Base-by-base conservation (phyloP, 1,284 basidiomycete genomes). In the Puccinia novopanici region DNA sequence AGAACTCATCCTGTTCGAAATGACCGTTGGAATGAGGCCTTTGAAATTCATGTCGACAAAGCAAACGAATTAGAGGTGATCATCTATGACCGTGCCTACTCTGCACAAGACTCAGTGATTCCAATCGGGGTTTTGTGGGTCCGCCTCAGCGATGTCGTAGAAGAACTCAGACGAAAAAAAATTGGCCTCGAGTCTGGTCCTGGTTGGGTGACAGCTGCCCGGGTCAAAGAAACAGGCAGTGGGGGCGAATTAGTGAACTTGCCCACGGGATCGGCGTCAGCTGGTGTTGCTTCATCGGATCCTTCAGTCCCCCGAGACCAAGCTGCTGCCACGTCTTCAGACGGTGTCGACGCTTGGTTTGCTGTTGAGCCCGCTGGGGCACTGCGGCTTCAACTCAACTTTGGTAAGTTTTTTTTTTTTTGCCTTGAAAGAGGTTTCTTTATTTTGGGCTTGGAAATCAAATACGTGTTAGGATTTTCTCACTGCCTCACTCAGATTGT, bases 51-150 rank as follows among this genome's bases (percentile, higher is more conserved):
- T 0, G 93, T 99, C 72, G 96, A 98, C 88, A 98, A 98, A 86
- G 95, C 95, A 50, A 98, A 96, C 86, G 97, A 99, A 88, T 93
- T 98, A 77, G 97, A 99, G 87, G 91, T 99, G 70, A 94, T 94
- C 19, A 90, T 99, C 37, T 97, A 95, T 84, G 97, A 99, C 87
- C 94, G 94, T 84, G 91, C 93, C 83, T 90, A 91, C 24, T 91
- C 91, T 9, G 86, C 86, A 82, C 93, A 94, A 82, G 87, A 87
- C 15, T 89, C 93, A 83, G 91, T 93, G 0, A 90, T 93, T 8
- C 96, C 96, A 52, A 95, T 99, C 82, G 97, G 97, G 57, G 89
- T 99, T 85, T 88, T 98, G 24, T 99, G 97, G 97, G 90, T 99
- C 83, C 91, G 93, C 82, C 92, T 99, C 83, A 94, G 90, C 83